Evolutionary conservation across 805 yeast species (phyloP).

Genomic region (Nakazawaea pomicola): DNA sequence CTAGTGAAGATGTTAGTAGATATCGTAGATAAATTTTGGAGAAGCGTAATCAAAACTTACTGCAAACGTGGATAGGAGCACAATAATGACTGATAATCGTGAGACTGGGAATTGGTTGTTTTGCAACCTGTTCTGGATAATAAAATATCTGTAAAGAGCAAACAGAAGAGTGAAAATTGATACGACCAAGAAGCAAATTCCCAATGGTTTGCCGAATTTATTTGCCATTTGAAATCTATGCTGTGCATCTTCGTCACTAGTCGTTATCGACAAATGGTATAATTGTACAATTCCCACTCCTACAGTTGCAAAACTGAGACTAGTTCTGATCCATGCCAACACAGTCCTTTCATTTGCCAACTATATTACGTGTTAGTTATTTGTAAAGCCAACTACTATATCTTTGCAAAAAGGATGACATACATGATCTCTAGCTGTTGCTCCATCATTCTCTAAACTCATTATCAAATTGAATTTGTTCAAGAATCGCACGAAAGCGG

Average conservation of each 20-base stretch:
- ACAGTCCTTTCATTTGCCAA: constrained; percentile 61
- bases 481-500: not conserved
- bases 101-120: constrained; percentile 40
- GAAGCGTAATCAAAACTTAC: constrained; percentile 23
- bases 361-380: constrained; percentile 1
- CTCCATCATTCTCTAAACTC: constrained; percentile 36
- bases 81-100: constrained; percentile 28
- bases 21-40: not conserved
- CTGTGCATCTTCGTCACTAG: not conserved
- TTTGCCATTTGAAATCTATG: constrained; percentile 11
- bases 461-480: not conserved
- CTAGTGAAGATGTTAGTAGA: constrained; percentile 1
- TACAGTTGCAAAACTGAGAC: constrained; percentile 43
- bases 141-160: constrained; percentile 42
- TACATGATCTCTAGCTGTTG: constrained; percentile 49
- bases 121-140: constrained; percentile 35
- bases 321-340: constrained; percentile 55
- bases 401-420: constrained; percentile 2
- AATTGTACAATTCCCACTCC: constrained; percentile 53
- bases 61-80: constrained; percentile 28
- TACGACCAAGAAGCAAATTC: constrained; percentile 29
- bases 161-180: constrained; percentile 38
- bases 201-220: constrained; percentile 20
- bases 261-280: constrained; percentile 30
- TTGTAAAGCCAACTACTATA: not conserved